phyloP scores from a whole-genome alignment of 805 yeast species.

The Candida michaelii region DNA sequence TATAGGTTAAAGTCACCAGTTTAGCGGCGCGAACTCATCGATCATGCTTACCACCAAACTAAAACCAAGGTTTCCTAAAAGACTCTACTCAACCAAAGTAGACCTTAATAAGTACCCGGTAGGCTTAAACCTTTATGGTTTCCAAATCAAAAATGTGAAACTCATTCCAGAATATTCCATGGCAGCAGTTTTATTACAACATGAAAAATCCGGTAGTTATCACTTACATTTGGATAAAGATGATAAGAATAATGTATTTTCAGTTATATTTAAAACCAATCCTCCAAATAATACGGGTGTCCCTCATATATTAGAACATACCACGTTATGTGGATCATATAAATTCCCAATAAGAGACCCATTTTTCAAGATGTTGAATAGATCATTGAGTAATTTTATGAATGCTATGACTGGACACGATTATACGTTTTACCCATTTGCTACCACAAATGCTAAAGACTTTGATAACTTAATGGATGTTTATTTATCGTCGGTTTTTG shows the following conservation, averaged over 20 bases:
- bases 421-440: conserved; percentile 92
- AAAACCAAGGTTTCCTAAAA: conserved; percentile 2
- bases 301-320: conserved; percentile 94
- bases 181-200: conserved; percentile 72
- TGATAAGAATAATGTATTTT: conserved; percentile 84
- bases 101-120: conserved; percentile 50
- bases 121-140: conserved; percentile 66
- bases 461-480: conserved; percentile 82
- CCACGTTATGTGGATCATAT: conserved; percentile 90
- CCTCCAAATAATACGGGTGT: conserved; percentile 96
- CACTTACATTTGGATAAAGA: conserved; percentile 83
- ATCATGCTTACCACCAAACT: neutral
- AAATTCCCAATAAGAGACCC: conserved; percentile 96
- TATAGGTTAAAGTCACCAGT: too few relatives aligned
- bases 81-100: neutral
- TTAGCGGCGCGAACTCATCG: too few relatives aligned
- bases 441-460: conserved; percentile 86
- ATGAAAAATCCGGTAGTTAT: conserved; percentile 66
- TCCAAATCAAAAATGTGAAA: conserved; percentile 58
- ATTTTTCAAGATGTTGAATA: conserved; percentile 92
- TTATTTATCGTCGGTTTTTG: conserved; percentile 82
- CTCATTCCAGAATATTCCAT: conserved; percentile 81
- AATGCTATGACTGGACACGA: conserved; percentile 99
- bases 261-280: conserved; percentile 87
- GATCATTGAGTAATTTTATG: conserved; percentile 95